These are phyloP conservation scores for Mytilinidion resinicola DNA, from an alignment of 495 filamentous ascomycete species.

Conservation along the genomic window DNA sequence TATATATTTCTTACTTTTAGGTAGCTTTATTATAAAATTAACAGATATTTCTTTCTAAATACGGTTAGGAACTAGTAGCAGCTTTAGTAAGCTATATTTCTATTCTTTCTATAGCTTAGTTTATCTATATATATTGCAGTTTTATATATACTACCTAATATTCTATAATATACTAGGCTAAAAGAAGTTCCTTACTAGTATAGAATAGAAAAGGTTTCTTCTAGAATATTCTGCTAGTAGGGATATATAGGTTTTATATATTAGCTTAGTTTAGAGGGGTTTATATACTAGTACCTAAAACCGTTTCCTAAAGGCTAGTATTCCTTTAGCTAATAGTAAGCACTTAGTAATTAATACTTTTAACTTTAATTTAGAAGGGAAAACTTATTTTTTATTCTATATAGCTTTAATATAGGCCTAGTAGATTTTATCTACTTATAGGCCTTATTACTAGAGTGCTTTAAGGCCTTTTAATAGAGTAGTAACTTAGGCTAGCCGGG, in stretches of 20 bases:
- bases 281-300: neutral
- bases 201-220: too few species aligned
- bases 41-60: neutral
- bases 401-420: neutral
- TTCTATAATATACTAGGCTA: too few species aligned
- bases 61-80: neutral
- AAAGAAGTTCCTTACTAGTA: too few species aligned
- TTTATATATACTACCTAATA: too few species aligned
- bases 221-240: too few species aligned
- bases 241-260: too few species aligned
- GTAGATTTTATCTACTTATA: too few species aligned
- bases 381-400: neutral
- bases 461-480: too few species aligned
- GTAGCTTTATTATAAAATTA: neutral
- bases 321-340: neutral
- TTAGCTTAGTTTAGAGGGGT: neutral
- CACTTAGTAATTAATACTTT: conserved; percentile 1
- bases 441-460: too few species aligned
- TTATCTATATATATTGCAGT: too few species aligned
- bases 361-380: neutral
- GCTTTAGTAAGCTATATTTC: conserved; percentile 1
- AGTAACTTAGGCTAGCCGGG: too few species aligned
- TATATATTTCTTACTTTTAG: neutral
- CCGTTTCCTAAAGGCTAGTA: conserved; percentile 1
- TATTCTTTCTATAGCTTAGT: too few species aligned